Percentiles rank a stretch among this genome's conserved stretches.
phyloP scores from a whole-genome alignment of 108 stramenopile species.

The Nitzschia sp. region DNA sequence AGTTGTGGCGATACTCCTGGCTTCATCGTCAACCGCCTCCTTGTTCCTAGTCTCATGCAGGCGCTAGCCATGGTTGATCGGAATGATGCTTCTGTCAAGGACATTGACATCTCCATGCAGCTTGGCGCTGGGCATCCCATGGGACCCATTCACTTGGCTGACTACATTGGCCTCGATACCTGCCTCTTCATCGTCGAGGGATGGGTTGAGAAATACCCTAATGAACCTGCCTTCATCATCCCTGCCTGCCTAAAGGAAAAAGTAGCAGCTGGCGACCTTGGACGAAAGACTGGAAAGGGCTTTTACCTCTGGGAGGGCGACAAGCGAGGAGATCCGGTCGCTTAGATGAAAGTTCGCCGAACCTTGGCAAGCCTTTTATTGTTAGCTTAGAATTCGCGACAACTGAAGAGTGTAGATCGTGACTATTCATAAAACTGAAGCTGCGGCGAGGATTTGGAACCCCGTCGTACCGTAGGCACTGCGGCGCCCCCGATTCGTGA shows the following conservation, averaged over 20 bases:
- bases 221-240: slow-evolving; percentile 91
- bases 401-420: background rate
- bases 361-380: no score
- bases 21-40: slow-evolving; percentile 98
- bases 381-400: background rate
- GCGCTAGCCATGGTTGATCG: slow-evolving; percentile 95
- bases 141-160: slow-evolving; percentile 89
- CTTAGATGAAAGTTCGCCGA: no score
- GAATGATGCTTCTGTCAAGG: slow-evolving; percentile 87
- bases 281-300: slow-evolving; percentile 97
- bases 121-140: slow-evolving; percentile 99
- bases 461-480: no score
- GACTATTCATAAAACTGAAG: background rate
- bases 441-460: no score
- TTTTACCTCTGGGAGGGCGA: slow-evolving; percentile 90
- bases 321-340: slow-evolving; percentile 76
- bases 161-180: slow-evolving; percentile 97
- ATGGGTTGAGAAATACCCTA: slow-evolving; percentile 78
- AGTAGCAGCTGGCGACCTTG: slow-evolving; percentile 90
- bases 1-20: slow-evolving; percentile 95
- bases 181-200: slow-evolving; percentile 88
- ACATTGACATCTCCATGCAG: slow-evolving; percentile 96
- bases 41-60: slow-evolving; percentile 90
- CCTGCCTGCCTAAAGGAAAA: slow-evolving; percentile 83
- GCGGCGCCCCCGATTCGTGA: no score